Conservation (phyloP, 768 basidiomycete species). For the Hygrophoropsis aurantiaca region DNA sequence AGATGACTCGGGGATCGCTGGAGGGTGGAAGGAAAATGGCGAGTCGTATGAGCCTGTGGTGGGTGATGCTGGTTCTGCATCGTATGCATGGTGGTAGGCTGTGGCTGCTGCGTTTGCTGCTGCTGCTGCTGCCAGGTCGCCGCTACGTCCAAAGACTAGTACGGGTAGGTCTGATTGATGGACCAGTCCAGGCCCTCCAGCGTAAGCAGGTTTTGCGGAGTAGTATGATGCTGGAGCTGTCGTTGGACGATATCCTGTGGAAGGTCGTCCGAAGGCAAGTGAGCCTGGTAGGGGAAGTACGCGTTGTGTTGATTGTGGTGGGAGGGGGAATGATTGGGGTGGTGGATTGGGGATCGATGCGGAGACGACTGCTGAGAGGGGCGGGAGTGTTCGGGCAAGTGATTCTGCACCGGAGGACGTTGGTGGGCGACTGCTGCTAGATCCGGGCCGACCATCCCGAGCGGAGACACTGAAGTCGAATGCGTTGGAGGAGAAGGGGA, state of each 20-base stretch:
- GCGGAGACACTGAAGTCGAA: slow-evolving; percentile 45
- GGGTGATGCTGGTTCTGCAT: slow-evolving; percentile 23
- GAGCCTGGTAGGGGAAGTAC: slow-evolving; percentile 59
- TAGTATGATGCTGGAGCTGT: slow-evolving; percentile 71
- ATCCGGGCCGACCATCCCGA: slow-evolving; percentile 45
- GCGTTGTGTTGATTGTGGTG: slow-evolving; percentile 44
- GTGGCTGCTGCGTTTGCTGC: slow-evolving; percentile 28
- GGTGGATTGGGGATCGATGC: slow-evolving; percentile 55
- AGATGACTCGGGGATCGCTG: slow-evolving; percentile 42
- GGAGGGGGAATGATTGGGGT: slow-evolving; percentile 37
- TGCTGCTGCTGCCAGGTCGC: slow-evolving; percentile 37
- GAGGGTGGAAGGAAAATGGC: slow-evolving; percentile 80
- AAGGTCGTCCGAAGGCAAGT: slow-evolving; percentile 53
- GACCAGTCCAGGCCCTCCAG: slow-evolving; percentile 54
- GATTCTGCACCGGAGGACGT: slow-evolving; percentile 49
- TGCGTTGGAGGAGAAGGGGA: slow-evolving; percentile 48
- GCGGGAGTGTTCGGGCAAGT: slow-evolving; percentile 60
- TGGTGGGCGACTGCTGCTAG: slow-evolving; percentile 49
- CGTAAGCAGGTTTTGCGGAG: slow-evolving; percentile 42
- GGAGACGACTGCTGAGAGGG: slow-evolving; percentile 77
- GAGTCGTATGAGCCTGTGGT: slow-evolving; percentile 47
- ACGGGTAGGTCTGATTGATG: slow-evolving; percentile 44
- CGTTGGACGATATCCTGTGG: slow-evolving; percentile 64
- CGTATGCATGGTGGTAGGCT: slow-evolving; percentile 17
- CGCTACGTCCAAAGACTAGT: slow-evolving; percentile 38